Conservation (phyloP, 192 early-diverging fungal species). For the Umbelopsis vinacea region DNA sequence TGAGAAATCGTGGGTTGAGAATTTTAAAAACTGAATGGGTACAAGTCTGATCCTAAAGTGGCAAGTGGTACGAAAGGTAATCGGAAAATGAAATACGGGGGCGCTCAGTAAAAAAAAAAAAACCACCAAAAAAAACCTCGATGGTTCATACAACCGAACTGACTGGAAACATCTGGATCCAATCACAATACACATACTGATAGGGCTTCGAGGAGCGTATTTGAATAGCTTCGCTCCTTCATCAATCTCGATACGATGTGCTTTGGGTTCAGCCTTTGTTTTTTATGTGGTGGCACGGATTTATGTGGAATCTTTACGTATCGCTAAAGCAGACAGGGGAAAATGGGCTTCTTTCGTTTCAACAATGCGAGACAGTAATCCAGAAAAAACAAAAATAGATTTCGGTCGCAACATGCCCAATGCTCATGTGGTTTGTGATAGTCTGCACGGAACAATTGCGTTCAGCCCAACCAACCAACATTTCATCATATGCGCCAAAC, state of each 20-base stretch:
- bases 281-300: slow-evolving; percentile 14
- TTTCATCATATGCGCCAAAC: slow-evolving; percentile 9
- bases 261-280: background rate
- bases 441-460: background rate
- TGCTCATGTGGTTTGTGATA: slow-evolving; percentile 10
- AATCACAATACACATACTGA: too few relatives aligned
- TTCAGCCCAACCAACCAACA: background rate
- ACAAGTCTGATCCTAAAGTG: slow-evolving; percentile 52
- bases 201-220: too few relatives aligned
- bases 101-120: slow-evolving; percentile 18
- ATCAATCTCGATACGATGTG: background rate
- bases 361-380: slow-evolving; percentile 16
- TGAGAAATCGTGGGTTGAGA: slow-evolving; percentile 57
- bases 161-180: too few relatives aligned
- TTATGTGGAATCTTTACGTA: slow-evolving; percentile 12
- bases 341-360: slow-evolving; percentile 7
- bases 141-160: background rate
- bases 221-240: too few relatives aligned
- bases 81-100: slow-evolving; percentile 7
- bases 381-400: slow-evolving; percentile 18
- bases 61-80: slow-evolving; percentile 61
- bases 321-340: background rate
- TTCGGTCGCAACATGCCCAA: slow-evolving; percentile 6
- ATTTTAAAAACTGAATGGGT: slow-evolving; percentile 43
- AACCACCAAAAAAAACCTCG: background rate